Base-by-base conservation (phyloP, 257 asterid species). In the Gynochthodes officinalis region DNA sequence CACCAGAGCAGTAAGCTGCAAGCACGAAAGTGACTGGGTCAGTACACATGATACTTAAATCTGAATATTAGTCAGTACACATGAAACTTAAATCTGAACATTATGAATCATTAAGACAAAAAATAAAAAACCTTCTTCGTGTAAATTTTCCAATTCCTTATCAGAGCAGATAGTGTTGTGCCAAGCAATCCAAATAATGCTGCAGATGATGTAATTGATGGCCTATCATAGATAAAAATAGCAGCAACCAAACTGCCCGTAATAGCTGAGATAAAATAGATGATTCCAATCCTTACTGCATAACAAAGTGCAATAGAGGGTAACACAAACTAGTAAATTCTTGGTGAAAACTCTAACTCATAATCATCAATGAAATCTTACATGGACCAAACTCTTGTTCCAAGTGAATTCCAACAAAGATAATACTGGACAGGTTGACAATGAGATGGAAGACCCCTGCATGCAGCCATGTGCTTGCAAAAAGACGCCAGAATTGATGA, bases 351-450 rank as follows among this genome's bases (percentile, higher is more conserved):
- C 7, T 5, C 66, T n/a, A 25, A 30, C 65, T 27, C 65, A 67
- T 58, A 32, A 4, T 12, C 11, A 46, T 44, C 33, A 68, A 69
- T 59, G 9, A 59, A 50, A 48, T 40, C 55, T 79, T 86, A 89
- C 98, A 53, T 76, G 98, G 75, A 69, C 97, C 97, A 78, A 90
- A 93, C 85, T 93, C 98, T 76, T 90, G 97, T 86, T 89, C 98
- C 78, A 93, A 52, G 81, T 88, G 96, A 85, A 93, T 54, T 71
- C 98, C 97, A 64, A 93, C 90, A 69, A 87, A 90, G 69, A 88
- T 63, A 37, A 89, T 76, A 75, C 93, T 67, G 33, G 87, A 77
- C 82, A 93, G 86, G 71, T 82, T 88, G 75, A 89, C 69, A 79
- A 90, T 64, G 55, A 93, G 84, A 81, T 93, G 98, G 80, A 93